Conservation (phyloP, 345 rosid species). For the Eucalyptus melliodora region DNA sequence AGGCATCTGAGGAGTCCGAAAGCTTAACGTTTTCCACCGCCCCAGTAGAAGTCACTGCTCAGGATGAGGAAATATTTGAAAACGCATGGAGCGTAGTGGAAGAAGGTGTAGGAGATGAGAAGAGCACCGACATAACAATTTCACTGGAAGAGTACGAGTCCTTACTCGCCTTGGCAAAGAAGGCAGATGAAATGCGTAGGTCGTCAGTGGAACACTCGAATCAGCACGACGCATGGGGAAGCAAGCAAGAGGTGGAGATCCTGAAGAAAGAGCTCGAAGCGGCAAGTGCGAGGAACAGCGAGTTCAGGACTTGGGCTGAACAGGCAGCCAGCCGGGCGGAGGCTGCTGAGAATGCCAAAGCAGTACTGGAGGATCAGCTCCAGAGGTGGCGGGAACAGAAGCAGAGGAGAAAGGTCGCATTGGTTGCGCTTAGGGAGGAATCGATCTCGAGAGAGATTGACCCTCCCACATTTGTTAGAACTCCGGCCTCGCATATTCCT, state of each 20-base stretch:
- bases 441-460: background rate
- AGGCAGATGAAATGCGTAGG: background rate
- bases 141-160: constrained; percentile 16
- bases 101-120: background rate
- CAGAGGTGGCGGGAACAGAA: constrained; percentile 22
- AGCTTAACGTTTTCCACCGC: background rate
- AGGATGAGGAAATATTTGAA: background rate
- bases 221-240: background rate
- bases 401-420: constrained; percentile 33
- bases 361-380: constrained; percentile 19
- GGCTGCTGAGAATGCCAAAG: constrained; percentile 38
- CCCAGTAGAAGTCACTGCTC: background rate
- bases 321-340: constrained; percentile 40
- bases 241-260: background rate
- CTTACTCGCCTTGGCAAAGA: constrained; percentile 4
- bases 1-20: background rate
- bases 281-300: constrained; percentile 12
- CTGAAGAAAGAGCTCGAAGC: constrained; percentile 24
- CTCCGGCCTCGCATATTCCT: constrained; percentile 12
- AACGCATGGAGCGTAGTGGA: background rate
- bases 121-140: background rate
- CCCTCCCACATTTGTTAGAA: background rate
- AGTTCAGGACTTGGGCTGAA: constrained; percentile 33
- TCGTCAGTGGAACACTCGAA: background rate
- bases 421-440: constrained; percentile 24